A percentile compares a stretch with the other conserved stretches of the same genome.
These are phyloP conservation scores for Dentipellis fragilis DNA, from an alignment of 768 basidiomycete genomes.

Conservation along the genomic window DNA sequence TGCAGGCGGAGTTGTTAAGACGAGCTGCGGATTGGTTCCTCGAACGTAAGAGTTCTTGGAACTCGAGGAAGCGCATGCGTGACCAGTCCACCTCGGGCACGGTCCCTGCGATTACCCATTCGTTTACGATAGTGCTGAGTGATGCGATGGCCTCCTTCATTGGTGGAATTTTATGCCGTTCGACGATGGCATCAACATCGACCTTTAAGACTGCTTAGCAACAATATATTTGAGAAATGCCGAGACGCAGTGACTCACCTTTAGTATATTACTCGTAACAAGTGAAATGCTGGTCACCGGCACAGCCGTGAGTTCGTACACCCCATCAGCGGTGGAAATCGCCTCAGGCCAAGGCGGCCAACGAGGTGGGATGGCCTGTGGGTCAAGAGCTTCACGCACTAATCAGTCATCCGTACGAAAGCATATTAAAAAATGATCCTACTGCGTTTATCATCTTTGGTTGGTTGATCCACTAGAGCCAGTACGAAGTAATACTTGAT, in stretches of 20 bases:
- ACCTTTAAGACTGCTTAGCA: conserved; percentile 35
- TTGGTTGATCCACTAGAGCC: conserved; percentile 55
- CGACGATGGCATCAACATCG: conserved; percentile 59
- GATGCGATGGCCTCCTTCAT: conserved; percentile 47
- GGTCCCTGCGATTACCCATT: conserved; percentile 38
- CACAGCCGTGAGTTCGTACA: conserved; percentile 60
- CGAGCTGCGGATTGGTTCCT: conserved; percentile 40
- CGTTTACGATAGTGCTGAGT: conserved; percentile 40
- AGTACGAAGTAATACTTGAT: conserved; percentile 57
- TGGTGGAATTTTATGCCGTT: conserved; percentile 48
- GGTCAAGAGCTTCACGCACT: conserved; percentile 40
- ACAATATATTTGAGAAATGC: neutral
- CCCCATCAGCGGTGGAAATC: conserved; percentile 37
- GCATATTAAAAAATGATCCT: conserved; percentile 24
- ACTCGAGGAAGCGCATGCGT: conserved; percentile 76
- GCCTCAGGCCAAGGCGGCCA: conserved; percentile 61
- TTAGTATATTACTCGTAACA: conserved; percentile 59
- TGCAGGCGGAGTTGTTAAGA: conserved; percentile 38
- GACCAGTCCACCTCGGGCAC: conserved; percentile 82
- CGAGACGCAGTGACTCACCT: conserved; percentile 34
- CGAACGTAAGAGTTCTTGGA: conserved; percentile 70
- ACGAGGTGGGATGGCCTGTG: conserved; percentile 50
- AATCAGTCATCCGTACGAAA: neutral
- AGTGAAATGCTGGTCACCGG: conserved; percentile 66
- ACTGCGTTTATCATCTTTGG: conserved; percentile 51